Evolutionary conservation across 768 basidiomycete genomes (phyloP).

Genomic region (Tephrocybe sp.): DNA sequence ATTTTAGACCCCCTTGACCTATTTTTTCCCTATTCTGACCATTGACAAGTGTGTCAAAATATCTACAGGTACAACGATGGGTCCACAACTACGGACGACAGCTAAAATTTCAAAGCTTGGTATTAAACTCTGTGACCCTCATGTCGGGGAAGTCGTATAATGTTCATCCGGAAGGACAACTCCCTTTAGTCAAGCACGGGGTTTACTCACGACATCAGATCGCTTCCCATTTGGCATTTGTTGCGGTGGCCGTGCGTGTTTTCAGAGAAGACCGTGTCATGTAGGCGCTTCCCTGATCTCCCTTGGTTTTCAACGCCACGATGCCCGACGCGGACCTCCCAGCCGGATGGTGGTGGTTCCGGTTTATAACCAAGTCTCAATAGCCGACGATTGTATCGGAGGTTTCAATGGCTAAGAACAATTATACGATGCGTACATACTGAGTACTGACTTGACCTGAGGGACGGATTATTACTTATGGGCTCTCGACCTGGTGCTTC

Average conservation of each 20-base stretch:
- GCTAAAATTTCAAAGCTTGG: constrained; percentile 1
- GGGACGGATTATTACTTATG: too few relatives aligned
- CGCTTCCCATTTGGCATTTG: neutral
- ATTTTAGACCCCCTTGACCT: neutral
- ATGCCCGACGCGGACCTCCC: neutral
- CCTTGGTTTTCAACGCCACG: neutral
- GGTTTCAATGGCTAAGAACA: neutral
- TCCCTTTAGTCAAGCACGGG: constrained; percentile 8
- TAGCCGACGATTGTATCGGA: neutral
- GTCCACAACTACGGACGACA: constrained; percentile 1
- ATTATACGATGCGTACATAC: neutral
- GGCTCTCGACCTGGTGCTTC: constrained; percentile 38
- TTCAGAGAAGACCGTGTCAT: neutral
- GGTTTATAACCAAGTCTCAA: neutral
- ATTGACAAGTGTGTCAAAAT: constrained; percentile 3
- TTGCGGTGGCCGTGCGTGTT: neutral
- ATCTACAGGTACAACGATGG: constrained; percentile 4
- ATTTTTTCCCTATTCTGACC: neutral
- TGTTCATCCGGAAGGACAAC: constrained; percentile 3
- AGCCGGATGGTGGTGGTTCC: neutral
- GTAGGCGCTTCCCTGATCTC: neutral
- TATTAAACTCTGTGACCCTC: constrained; percentile 2
- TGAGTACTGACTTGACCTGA: too few relatives aligned
- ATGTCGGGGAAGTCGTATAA: neutral
- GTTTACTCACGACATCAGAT: constrained; percentile 8